Base-by-base conservation (phyloP, 2,329 filamentous ascomycete genomes). In the Gnomoniopsis smithogilvyi region DNA sequence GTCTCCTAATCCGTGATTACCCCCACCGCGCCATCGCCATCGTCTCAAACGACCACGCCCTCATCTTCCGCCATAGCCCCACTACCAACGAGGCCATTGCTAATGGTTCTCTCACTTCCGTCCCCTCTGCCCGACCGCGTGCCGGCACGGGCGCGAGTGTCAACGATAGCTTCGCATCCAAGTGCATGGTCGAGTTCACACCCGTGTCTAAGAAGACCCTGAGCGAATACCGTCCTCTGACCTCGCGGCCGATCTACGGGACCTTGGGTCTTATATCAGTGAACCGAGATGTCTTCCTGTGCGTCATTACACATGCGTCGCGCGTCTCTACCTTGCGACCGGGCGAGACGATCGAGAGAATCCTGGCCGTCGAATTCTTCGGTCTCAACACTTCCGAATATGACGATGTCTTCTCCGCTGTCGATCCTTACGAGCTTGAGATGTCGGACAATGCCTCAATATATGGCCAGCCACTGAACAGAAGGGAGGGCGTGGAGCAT, bases 111-210 rank as follows among this genome's bases (percentile, higher is more conserved):
- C 79, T 84, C 61, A 74, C 79, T 55, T 84, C 86, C 11, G 70
- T 82, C 21, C 70, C 78, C 17, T 77, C 78, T 34, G 71, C 75
- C 45, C 77, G 78, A 36, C 70, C 76, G 46, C 78, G 80, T 38
- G 69, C 71, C 38, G 58, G 58, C 30, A 61, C 61, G 34, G 70
- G 69, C 59, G 71, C 70, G 64, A 72, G 70, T 64, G 70, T 69
- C 64, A 71, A 70, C 64, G 77, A 81, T 56, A 64, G 76, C 70
- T 64, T 74, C 70, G 65, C 82, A 67, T 73, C 86, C 73, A 82
- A 83, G 66, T 96, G 92, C 78, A 92, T 96, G 81, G 92, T 97
- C 65, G 92, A 96, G 72, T 96, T 97, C 72, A 79, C 86, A 14
- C 80, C 84, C 11, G 74, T 84, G 43, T 81, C 85, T 38, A 79